Evolutionary conservation across 768 basidiomycete species (phyloP), one percentile per base, ranked within the genome.

Genomic region (Suillus variegatus): DNA sequence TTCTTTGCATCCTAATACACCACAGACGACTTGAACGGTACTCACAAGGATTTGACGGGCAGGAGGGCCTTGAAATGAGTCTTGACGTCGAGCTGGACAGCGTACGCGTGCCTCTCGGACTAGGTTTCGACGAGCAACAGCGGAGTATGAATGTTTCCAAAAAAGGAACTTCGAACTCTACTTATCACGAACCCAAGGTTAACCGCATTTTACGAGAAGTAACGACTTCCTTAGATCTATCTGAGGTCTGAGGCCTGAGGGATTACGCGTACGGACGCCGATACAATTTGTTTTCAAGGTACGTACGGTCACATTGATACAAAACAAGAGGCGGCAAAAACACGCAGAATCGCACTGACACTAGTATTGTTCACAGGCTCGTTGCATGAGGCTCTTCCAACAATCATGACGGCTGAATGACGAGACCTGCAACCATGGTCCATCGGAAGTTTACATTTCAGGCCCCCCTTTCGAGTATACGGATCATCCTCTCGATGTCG

Each of bases 71-170:
- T 70, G 73, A 66, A 62, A 65, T 65, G 61, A 64, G 78, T 75
- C 74, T 80, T 76, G 79, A 78, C 75, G 75, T 77, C 78, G 78
- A 73, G 73, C 73, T 65, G 68, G 75, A 70, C 74, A 73, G 72
- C 69, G 67, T 67, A 68, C 74, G 63, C 69, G 35, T 41, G 65
- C 62, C 44, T 67, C 43, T 43, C n/a, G 61, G 49, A 46, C 61
- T 47, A 69, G 35, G 16, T 61, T 57, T 52, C n/a, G 41, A 46
- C 35, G 60, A 64, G 65, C 43, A 54, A 51, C 18, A 25, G 67
- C 75, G 74, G 75, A 75, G 74, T 70, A 10, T 64, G 7, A 72
- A 76, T 68, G 28, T 4, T 18, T 60, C 58, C 41, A 1, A 43
- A 60, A 60, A 43, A 41, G 58, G 58, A 60, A 60, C 18, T 41